Base-by-base conservation (phyloP, 2,329 filamentous ascomycete genomes). In the Fusarium phyllophilum region DNA sequence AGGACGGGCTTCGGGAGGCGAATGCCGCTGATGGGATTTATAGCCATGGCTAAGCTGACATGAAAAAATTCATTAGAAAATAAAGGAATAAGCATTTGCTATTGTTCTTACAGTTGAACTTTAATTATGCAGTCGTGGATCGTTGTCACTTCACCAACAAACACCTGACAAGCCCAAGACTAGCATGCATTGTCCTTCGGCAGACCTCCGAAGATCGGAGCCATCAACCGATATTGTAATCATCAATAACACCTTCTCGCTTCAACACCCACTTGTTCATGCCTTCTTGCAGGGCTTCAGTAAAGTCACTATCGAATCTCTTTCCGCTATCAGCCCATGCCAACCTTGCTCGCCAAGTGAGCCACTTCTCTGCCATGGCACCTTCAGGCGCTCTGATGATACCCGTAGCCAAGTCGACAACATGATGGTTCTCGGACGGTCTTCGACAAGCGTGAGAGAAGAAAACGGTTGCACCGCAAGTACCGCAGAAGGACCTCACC, bases 391-490 rank as follows among this genome's bases (percentile, higher is more conserved):
- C 84, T 62, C 85, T 79, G 61, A 88, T 66, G 5, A 87, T 76
- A 4, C 86, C 86, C 4, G 82, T 81, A 1, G 85, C 82, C 6
- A 88, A 63, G 52, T 86, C 83, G 3, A 86, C 78, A 15, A 87
- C 63, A 45, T 80, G 78, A 63, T 79, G 75, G 31, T 79, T 73
- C n/a, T 79, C 80, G 5, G 71, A 72, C 14, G 79, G 78, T 10
- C 73, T 78, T 42, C 81, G 75, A 1, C 74, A 66, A 7, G 79
- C 78, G 31, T 70, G 68, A 8, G 78, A 75, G 54, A 77, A 84
- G 56, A 87, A 84, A 18, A 84, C 78, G 0, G 83, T 86, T 6
- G 86, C 85, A 6, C 86, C 85, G 55, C 86, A 88, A 5, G 71
- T 77, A 6, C 84, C 82, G 66, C 86, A 88, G 70, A 88, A 88